phyloP scores from a whole-genome alignment of 106 monocot species.

The Acorus gramineus region DNA sequence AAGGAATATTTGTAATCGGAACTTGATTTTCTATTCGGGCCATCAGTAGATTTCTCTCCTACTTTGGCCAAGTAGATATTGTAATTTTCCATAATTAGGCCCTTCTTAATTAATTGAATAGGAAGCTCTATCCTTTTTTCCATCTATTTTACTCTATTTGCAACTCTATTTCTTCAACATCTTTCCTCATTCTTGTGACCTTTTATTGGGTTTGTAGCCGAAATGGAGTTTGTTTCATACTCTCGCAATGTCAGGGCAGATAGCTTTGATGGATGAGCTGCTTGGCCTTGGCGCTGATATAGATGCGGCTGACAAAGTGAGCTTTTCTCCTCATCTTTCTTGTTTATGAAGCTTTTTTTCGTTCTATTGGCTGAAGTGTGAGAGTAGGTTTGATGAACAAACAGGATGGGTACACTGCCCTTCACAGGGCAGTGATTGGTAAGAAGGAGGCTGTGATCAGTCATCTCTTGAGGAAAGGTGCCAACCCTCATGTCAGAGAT shows the following conservation, averaged over 20 bases:
- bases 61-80: too few species aligned
- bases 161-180: too few species aligned
- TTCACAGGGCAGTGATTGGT: constrained; percentile 83
- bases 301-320: constrained; percentile 72
- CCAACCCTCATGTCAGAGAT: constrained; percentile 79
- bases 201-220: constrained; percentile 27
- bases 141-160: too few species aligned
- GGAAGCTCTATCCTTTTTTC: too few species aligned
- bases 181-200: neutral
- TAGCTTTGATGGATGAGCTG: constrained; percentile 72
- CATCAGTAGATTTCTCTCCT: too few species aligned
- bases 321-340: neutral
- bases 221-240: constrained; percentile 78
- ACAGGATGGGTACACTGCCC: constrained; percentile 90
- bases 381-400: constrained; percentile 25
- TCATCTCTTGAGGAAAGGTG: constrained; percentile 84
- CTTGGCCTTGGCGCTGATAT: constrained; percentile 57
- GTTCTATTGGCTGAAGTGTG: constrained; percentile 11
- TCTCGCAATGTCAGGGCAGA: constrained; percentile 58
- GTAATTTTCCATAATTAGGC: too few species aligned
- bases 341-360: neutral
- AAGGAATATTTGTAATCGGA: too few species aligned
- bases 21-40: too few species aligned
- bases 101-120: too few species aligned
- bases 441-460: constrained; percentile 96